Evolutionary conservation across 2,329 filamentous ascomycete genomes (phyloP), one percentile per base, ranked within the genome.

Genomic region (Alternaria conjuncta): DNA sequence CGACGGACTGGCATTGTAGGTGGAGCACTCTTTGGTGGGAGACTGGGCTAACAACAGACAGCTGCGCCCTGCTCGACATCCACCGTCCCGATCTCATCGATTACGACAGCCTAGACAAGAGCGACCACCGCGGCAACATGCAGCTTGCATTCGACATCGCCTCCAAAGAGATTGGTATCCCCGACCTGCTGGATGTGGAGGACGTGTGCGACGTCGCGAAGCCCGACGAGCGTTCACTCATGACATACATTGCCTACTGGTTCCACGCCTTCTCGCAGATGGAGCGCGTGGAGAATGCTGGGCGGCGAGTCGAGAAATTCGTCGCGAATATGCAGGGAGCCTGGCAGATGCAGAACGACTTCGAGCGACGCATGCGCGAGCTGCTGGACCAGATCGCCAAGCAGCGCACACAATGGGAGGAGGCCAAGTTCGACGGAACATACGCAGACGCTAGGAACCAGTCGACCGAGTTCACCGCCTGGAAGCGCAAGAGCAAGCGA

Each of bases 231-330:
- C 90, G 93, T 73, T 96, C 92, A 79, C 86, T 99, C 78, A 99
- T 99, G 96, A 99, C 96, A 1, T 99, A 99, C 81, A 99, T 99
- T 74, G 96, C 96, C 68, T 99, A 99, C 84, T 99, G 96, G 96
- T 99, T 99, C 86, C 96, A 99, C 78, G 96, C 96, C 72, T 99
- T 99, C 80, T 98, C 95, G 28, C 95, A 98, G 77, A 96, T 99
- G 90, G 96, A 99, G 83, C 92, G 95, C 79, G 96, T 99, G 9
- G 96, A 99, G 81, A 99, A 99, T 78, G 96, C 96, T 5, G 96
- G 96, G 6, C 89, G 96, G 65, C 89, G 96, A 71, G 96, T 99
- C 6, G 96, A 99, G 83, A 99, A 99, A 82, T 99, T 99, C 76
- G 92, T 99, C 72, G 93, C 93, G 78, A 98, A 96, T 80, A 98